Conservation (phyloP, 129 eudicot species). For the Saposhnikovia divaricata region DNA sequence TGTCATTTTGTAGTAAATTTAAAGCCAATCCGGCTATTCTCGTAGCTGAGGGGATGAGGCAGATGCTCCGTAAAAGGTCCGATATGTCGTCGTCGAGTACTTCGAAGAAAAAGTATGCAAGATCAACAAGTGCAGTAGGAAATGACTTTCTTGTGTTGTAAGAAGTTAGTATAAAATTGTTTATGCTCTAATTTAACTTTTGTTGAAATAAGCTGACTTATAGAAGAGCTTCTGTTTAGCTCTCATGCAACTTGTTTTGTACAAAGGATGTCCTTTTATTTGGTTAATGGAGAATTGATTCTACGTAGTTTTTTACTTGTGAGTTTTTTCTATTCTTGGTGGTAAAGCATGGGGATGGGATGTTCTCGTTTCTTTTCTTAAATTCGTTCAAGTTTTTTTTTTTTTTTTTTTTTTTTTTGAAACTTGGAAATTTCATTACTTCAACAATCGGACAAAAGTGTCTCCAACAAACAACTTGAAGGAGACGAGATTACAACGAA, state of each 20-base stretch:
- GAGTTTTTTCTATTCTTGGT: neutral
- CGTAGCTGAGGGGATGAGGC: conserved; percentile 63
- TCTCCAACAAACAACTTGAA: too few species aligned
- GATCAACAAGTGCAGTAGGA: conserved; percentile 31
- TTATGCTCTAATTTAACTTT: neutral
- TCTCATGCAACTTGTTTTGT: conserved; percentile 12
- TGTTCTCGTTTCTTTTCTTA: neutral
- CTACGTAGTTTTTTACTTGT: neutral
- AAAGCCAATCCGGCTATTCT: conserved; percentile 43
- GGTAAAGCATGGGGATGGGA: neutral
- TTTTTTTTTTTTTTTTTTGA: too few species aligned
- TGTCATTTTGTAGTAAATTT: conserved; percentile 47
- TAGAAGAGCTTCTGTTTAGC: conserved; percentile 9
- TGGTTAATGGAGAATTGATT: neutral
- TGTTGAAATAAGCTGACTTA: conserved; percentile 9
- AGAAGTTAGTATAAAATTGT: conserved; percentile 1
- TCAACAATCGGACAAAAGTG: too few species aligned
- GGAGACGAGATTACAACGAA: too few species aligned
- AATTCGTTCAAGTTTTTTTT: too few species aligned
- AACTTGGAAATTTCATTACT: too few species aligned
- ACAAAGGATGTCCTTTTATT: neutral
- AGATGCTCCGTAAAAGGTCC: conserved; percentile 49
- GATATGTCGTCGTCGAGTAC: neutral
- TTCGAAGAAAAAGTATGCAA: conserved; percentile 39
- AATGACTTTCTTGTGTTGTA: conserved; percentile 18